Percentiles rank a stretch among this genome's conserved stretches.
Conservation (phyloP, 2,329 filamentous ascomycete species). For the Colletotrichum sp. region DNA sequence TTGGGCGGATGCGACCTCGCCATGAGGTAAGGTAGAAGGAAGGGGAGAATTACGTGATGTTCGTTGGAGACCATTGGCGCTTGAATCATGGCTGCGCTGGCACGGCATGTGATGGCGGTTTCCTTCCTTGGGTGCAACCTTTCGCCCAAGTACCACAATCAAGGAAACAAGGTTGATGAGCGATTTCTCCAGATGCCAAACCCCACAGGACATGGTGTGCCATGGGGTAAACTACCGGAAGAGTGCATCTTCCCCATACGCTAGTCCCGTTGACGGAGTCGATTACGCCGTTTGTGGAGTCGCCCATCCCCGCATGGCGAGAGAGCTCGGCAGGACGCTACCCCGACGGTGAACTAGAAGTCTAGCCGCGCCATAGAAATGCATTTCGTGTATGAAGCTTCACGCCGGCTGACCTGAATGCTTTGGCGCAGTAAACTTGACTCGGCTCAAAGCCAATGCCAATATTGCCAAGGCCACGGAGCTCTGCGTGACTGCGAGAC, state of each 20-base stretch:
- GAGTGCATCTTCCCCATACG: background rate
- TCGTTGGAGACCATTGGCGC: background rate
- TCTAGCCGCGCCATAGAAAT: conserved; percentile 13
- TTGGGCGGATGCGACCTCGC: background rate
- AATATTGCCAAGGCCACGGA: background rate
- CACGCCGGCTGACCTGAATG: background rate
- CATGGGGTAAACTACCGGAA: background rate
- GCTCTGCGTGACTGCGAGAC: background rate
- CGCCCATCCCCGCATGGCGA: background rate
- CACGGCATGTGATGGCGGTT: background rate
- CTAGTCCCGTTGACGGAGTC: background rate
- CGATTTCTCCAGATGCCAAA: background rate
- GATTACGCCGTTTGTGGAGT: conserved; percentile 3
- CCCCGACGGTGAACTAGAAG: background rate
- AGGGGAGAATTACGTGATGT: background rate
- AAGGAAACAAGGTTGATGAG: background rate
- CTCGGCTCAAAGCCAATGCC: background rate
- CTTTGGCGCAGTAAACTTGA: background rate
- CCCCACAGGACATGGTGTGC: background rate
- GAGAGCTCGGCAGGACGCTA: conserved; percentile 2
- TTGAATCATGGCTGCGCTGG: background rate
- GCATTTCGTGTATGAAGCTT: background rate
- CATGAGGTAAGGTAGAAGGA: background rate
- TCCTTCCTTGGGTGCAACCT: background rate
- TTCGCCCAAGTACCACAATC: background rate